A percentile compares a stretch with the other conserved stretches of the same genome.
Conservation (phyloP, 2,329 filamentous ascomycete species). For the Mycosphaerella sp. region DNA sequence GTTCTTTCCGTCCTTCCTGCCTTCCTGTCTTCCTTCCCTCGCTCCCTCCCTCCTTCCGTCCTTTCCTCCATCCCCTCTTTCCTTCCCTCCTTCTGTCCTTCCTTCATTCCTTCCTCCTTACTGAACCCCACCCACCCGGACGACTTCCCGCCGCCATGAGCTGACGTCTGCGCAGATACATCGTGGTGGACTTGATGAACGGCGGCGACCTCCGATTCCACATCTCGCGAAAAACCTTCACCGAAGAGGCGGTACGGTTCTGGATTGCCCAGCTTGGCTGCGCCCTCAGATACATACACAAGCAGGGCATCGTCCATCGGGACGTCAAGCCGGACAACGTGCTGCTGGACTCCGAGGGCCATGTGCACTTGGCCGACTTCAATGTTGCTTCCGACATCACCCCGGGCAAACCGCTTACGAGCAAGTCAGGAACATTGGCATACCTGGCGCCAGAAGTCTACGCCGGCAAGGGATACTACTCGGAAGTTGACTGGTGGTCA, state of each 20-base stretch:
- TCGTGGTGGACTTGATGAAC: conserved; percentile 97
- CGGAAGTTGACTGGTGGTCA: conserved; percentile 97
- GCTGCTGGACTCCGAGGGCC: conserved; percentile 77
- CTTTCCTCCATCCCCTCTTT: too few relatives aligned
- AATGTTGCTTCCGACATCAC: conserved; percentile 95
- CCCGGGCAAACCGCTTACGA: conserved; percentile 74
- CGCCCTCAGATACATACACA: conserved; percentile 79
- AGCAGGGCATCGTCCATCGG: conserved; percentile 80
- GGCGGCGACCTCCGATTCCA: conserved; percentile 95
- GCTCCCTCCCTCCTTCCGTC: too few relatives aligned
- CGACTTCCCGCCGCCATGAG: conserved; percentile 26
- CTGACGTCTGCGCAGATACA: conserved; percentile 52
- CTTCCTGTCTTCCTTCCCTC: too few relatives aligned
- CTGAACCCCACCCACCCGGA: background rate
- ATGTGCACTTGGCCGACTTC: conserved; percentile 97
- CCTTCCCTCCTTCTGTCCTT: too few relatives aligned
- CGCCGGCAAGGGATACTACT: conserved; percentile 77
- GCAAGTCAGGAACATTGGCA: conserved; percentile 92
- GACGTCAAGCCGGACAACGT: conserved; percentile 93
- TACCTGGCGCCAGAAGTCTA: conserved; percentile 97
- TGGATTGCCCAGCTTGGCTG: conserved; percentile 95
- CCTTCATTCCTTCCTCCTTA: too few relatives aligned
- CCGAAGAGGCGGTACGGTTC: conserved; percentile 91
- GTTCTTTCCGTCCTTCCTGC: background rate
- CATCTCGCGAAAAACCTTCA: conserved; percentile 96